Conservation (phyloP, 441 rosid genomes). For the Corymbia calophylla region DNA sequence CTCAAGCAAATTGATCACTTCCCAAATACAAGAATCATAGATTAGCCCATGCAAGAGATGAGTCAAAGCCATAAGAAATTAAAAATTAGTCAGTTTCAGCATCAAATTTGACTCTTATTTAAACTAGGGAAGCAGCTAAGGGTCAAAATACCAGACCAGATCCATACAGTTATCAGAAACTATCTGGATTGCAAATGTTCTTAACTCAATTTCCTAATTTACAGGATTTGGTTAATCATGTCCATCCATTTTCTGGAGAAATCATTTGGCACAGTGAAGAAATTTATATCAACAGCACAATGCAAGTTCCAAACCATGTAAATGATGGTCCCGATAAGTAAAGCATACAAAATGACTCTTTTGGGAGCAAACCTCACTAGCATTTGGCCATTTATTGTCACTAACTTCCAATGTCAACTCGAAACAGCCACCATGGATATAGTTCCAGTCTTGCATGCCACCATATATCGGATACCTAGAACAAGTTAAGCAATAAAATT, state of each 20-base stretch:
- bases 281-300: background rate
- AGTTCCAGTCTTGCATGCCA: constrained; percentile 99
- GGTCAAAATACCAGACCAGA: background rate
- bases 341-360: background rate
- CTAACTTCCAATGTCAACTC: constrained; percentile 94
- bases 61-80: background rate
- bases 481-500: background rate
- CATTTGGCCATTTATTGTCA: constrained; percentile 89
- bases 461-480: constrained; percentile 97
- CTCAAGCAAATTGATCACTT: constrained; percentile 7
- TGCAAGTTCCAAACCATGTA: background rate
- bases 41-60: background rate
- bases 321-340: background rate
- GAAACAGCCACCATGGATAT: constrained; percentile 87
- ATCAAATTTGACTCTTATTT: background rate
- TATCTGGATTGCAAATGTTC: background rate
- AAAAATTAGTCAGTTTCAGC: background rate
- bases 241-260: background rate
- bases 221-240: background rate
- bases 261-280: background rate
- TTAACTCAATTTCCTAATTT: background rate
- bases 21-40: background rate
- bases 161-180: background rate
- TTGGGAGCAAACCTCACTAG: constrained; percentile 57
- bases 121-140: background rate